Conservation (phyloP, 2,329 filamentous ascomycete species). For the Colletotrichum tabaci region DNA sequence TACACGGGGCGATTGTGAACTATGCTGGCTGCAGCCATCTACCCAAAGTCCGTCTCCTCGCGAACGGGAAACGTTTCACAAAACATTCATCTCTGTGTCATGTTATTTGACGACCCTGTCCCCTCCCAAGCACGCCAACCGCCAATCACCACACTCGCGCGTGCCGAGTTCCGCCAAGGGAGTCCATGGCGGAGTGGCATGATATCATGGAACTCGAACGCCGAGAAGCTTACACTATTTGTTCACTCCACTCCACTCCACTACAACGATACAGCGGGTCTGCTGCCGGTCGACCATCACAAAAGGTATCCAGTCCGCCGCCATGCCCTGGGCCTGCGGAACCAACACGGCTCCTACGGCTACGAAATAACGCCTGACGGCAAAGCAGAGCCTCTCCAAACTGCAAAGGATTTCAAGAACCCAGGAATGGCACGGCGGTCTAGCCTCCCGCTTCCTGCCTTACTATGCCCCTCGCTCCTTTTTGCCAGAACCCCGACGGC, state of each 20-base stretch:
- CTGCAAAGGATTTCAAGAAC: background rate
- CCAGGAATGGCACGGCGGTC: constrained; percentile 25
- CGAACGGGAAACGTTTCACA: constrained; percentile 40
- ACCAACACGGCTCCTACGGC: constrained; percentile 7
- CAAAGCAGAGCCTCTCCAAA: constrained; percentile 12
- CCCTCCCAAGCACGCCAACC: constrained; percentile 8
- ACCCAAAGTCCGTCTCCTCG: constrained; percentile 1
- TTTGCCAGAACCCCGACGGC: constrained; percentile 2
- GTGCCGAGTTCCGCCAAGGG: constrained; percentile 42
- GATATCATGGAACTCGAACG: constrained; percentile 38
- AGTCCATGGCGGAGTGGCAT: constrained; percentile 30
- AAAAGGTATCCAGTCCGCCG: background rate
- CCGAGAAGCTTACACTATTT: constrained; percentile 16
- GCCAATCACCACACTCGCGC: constrained; percentile 28
- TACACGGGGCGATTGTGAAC: no score
- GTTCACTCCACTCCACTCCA: background rate
- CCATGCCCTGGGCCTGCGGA: background rate
- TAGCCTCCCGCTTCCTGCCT: background rate
- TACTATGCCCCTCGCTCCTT: constrained; percentile 15
- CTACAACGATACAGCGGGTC: background rate
- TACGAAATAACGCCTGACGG: background rate
- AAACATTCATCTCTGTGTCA: constrained; percentile 41
- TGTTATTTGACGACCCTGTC: constrained; percentile 22
- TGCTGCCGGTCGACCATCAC: background rate
- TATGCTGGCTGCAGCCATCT: constrained; percentile 9